Percentiles rank a stretch among this genome's conserved stretches.
Conservation (phyloP, 208 protist species). For the Wallacemonas collosoma region DNA sequence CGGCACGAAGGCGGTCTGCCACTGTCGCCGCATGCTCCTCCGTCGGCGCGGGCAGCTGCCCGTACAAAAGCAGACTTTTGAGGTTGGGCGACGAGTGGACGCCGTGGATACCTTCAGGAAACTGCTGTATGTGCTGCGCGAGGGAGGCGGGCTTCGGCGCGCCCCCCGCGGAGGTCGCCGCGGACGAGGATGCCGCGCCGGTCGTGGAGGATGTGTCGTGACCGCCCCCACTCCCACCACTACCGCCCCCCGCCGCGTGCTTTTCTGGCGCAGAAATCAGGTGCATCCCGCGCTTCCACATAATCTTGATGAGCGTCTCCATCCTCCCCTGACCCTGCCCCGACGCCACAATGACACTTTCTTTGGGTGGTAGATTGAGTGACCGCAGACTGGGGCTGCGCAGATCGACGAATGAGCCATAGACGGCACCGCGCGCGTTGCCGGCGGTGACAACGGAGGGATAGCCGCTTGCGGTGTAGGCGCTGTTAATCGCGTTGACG, state of each 20-base stretch:
- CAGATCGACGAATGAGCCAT: constrained; percentile 76
- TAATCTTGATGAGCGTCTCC: constrained; percentile 28
- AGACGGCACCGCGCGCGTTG: constrained; percentile 43
- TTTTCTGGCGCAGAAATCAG: constrained; percentile 14
- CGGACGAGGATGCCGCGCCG: not conserved
- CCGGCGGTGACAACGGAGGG: constrained; percentile 47
- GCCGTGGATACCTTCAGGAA: constrained; percentile 70
- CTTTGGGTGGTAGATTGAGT: constrained; percentile 65
- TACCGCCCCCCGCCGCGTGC: constrained; percentile 10
- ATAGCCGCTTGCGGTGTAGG: constrained; percentile 79
- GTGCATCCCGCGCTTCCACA: constrained; percentile 22
- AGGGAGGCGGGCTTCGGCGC: constrained; percentile 25
- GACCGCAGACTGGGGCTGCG: constrained; percentile 53
- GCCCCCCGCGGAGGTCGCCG: constrained; percentile 13
- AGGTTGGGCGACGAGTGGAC: constrained; percentile 59
- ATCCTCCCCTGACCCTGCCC: constrained; percentile 15
- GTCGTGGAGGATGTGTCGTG: not conserved
- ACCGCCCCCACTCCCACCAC: constrained; percentile 8
- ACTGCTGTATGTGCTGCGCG: constrained; percentile 50
- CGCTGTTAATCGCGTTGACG: constrained; percentile 72
- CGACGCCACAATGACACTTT: constrained; percentile 51
- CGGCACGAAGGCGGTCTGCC: constrained; percentile 2
- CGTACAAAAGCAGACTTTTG: constrained; percentile 44
- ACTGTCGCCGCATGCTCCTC: constrained; percentile 5
- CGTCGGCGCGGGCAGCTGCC: constrained; percentile 23